phyloP scores from a whole-genome alignment of 2,329 filamentous ascomycete genomes.

The Nothophoma quercina region DNA sequence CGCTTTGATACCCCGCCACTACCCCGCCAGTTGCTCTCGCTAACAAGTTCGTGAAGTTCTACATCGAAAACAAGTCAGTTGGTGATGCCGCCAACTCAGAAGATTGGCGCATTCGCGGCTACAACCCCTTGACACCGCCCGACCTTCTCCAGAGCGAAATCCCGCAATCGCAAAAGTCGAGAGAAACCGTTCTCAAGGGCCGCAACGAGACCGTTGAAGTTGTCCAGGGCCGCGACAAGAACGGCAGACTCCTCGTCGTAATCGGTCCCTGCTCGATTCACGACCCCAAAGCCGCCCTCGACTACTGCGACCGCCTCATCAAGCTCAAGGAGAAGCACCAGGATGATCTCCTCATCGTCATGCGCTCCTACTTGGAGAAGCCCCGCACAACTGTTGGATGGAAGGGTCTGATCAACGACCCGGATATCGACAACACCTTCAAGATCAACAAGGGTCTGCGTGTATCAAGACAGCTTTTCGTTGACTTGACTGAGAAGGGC shows the following conservation, averaged over 20 bases:
- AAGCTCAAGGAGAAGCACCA: constrained; percentile 86
- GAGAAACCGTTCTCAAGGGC: constrained; percentile 64
- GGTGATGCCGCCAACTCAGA: constrained; percentile 59
- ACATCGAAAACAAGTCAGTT: constrained; percentile 58
- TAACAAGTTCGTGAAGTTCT: constrained; percentile 52
- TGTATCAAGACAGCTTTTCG: constrained; percentile 86
- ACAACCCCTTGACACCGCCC: constrained; percentile 91
- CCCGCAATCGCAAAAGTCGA: constrained; percentile 60
- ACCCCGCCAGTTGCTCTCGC: constrained; percentile 21
- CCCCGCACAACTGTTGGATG: constrained; percentile 96
- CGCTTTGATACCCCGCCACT: constrained; percentile 1
- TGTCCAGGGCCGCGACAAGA: constrained; percentile 65
- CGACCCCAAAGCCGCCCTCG: constrained; percentile 86
- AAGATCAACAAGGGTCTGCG: constrained; percentile 98
- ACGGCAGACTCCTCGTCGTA: constrained; percentile 74
- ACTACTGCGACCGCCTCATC: constrained; percentile 88
- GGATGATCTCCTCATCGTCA: constrained; percentile 90
- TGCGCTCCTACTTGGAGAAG: constrained; percentile 99
- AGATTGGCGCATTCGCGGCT: constrained; percentile 71
- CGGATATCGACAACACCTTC: constrained; percentile 97
- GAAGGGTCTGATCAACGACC: constrained; percentile 99
- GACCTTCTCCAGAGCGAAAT: constrained; percentile 97
- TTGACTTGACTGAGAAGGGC: constrained; percentile 87
- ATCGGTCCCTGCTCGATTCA: constrained; percentile 98
- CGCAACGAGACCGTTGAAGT: constrained; percentile 68